A percentile compares a stretch with the other conserved stretches of the same genome.
Conservation (phyloP, 305 asterid genomes). For the Plantago coronopus region DNA sequence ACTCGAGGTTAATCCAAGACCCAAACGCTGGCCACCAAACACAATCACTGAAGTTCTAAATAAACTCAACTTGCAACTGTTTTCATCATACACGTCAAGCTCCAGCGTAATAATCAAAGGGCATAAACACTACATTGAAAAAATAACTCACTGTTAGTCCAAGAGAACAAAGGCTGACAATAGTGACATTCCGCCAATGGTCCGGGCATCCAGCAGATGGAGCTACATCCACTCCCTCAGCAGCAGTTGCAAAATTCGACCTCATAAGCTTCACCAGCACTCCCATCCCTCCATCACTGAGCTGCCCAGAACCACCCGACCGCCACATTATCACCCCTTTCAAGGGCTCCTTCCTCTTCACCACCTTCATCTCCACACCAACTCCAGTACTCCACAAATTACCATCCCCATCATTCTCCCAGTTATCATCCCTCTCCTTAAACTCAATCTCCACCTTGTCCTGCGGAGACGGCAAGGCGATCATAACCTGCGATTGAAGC, state of each 20-base stretch:
- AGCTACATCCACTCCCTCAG: slow-evolving; percentile 39
- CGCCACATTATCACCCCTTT: slow-evolving; percentile 70
- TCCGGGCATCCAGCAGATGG: slow-evolving; percentile 40
- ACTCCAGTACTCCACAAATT: slow-evolving; percentile 34
- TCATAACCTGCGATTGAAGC: slow-evolving; percentile 95
- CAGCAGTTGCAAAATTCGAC: slow-evolving; percentile 61
- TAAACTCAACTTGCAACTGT: neutral
- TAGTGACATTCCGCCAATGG: slow-evolving; percentile 82
- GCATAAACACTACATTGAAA: slow-evolving; percentile 14
- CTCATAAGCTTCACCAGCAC: slow-evolving; percentile 82
- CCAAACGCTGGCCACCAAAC: neutral
- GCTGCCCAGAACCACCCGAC: slow-evolving; percentile 83
- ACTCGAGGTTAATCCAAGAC: neutral
- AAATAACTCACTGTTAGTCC: slow-evolving; percentile 75
- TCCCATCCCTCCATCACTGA: slow-evolving; percentile 82
- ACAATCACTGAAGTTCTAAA: neutral
- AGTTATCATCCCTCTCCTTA: slow-evolving; percentile 33
- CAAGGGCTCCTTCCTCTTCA: slow-evolving; percentile 78
- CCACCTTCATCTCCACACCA: slow-evolving; percentile 70
- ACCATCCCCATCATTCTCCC: slow-evolving; percentile 26
- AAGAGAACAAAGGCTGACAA: slow-evolving; percentile 77
- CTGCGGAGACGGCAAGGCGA: slow-evolving; percentile 90
- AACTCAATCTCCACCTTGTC: slow-evolving; percentile 73
- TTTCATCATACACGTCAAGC: neutral
- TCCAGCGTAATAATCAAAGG: neutral